These are phyloP conservation scores for Penicillium polonicum DNA, from an alignment of 2,329 filamentous ascomycete genomes.

Conservation along the genomic window DNA sequence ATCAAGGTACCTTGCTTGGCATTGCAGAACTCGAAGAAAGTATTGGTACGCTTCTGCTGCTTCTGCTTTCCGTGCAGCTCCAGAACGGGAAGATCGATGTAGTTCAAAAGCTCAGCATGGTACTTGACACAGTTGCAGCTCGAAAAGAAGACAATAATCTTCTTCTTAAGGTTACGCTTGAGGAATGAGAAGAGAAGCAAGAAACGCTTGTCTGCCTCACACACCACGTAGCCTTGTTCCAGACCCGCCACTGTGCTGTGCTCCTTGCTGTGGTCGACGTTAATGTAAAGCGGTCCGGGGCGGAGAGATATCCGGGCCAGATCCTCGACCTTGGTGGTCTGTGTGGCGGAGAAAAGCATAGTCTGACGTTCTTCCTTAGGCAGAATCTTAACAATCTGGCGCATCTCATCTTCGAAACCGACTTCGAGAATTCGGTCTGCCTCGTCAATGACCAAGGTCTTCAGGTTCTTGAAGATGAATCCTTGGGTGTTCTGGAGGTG, in stretches of 20 bases:
- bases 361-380: constrained; percentile 86
- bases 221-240: constrained; percentile 93
- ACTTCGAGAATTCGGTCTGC: constrained; percentile 95
- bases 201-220: constrained; percentile 91
- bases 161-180: constrained; percentile 89
- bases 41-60: constrained; percentile 97
- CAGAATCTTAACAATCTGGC: constrained; percentile 91
- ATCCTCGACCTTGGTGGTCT: constrained; percentile 98
- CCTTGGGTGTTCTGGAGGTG: constrained; percentile 89
- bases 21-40: constrained; percentile 95
- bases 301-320: constrained; percentile 89
- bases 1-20: constrained; percentile 83
- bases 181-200: constrained; percentile 91
- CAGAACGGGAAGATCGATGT: constrained; percentile 88
- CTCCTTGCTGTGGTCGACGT: constrained; percentile 87
- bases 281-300: constrained; percentile 91
- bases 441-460: constrained; percentile 91
- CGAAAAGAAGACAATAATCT: constrained; percentile 95
- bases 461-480: constrained; percentile 89
- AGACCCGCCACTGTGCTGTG: constrained; percentile 89
- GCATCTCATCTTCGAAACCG: constrained; percentile 98
- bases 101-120: constrained; percentile 92
- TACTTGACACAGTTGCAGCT: constrained; percentile 94
- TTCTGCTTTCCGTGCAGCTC: constrained; percentile 94
- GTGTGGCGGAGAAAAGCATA: constrained; percentile 97